Base-by-base conservation (phyloP, 345 rosid genomes). In the Melaleuca alternifolia region DNA sequence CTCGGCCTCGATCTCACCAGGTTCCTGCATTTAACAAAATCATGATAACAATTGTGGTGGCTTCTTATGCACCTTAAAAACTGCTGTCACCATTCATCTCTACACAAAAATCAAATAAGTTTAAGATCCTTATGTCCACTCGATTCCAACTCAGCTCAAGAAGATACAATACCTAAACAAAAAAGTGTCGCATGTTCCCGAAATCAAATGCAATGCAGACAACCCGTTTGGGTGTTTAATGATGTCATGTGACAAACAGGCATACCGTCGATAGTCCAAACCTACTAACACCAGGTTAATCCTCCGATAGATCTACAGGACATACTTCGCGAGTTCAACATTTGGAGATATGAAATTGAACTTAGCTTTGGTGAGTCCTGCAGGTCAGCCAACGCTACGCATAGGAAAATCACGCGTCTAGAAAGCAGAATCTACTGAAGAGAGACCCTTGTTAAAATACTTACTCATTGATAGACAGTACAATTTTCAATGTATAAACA, bases 1-100 rank as follows among this genome's bases (percentile, higher is more conserved):
- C 87, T 93, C 96, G 54, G 86, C 91, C 86, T 96, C 99, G 23
- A 97, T 92, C 20, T 86, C 94, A 85, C 96, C 97, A 50, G 91
- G 90, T 85, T 92, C 92, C 99, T 95, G 46, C 54, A 54, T 50
- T 18, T 50, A 33, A 65, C 6, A 6, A 37, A 65, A 33, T 65
- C 33, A 65, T 65, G 24, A 65, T 18, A 33, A 33, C 79, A 65
- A 65, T 33, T 9, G 16, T 33, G 79, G 77, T 7, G 77, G 77
- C 77, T 65, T 33, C 16, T 44, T 30, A 62, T 65, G 44, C 79
- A 33, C 79, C 8, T 20, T 33, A 33, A 33, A 33, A 33, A 65
- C 48, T 0, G 1, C 24, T 16, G 24, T 18, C 24, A 65, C 24
- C 11, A 65, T 33, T 16, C 46, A 65, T 65, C 46, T 30, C 77